phyloP scores from a whole-genome alignment of 192 early-diverging fungal genomes.

The Coemansia sp. region DNA sequence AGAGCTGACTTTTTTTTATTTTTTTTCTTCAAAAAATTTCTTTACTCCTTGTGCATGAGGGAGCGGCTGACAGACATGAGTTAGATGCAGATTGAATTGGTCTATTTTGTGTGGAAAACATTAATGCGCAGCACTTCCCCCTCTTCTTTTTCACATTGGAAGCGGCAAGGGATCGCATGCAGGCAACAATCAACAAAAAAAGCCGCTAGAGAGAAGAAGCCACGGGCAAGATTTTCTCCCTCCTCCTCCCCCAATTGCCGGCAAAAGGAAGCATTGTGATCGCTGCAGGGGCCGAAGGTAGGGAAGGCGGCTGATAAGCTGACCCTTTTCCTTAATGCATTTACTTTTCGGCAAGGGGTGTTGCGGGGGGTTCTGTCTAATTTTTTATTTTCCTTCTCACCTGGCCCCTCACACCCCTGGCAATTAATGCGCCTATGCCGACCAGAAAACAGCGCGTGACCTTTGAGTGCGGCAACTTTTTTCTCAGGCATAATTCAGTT shows the following conservation, averaged over 20 bases:
- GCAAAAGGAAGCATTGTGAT: constrained; percentile 1
- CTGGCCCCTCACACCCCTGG: neutral
- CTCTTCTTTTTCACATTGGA: neutral
- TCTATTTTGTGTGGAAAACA: neutral
- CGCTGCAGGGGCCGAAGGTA: constrained; percentile 1
- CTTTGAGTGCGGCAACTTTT: neutral
- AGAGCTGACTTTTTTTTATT: neutral
- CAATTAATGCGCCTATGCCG: constrained; percentile 4
- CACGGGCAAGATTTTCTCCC: neutral
- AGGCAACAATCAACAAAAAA: neutral
- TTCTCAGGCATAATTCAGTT: neutral
- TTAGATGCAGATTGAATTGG: neutral
- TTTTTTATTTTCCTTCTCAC: neutral
- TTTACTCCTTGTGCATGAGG: neutral
- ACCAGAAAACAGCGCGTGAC: neutral
- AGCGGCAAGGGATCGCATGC: constrained; percentile 1
- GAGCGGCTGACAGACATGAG: too few relatives aligned
- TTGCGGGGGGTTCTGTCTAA: too few relatives aligned
- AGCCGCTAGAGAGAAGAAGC: neutral
- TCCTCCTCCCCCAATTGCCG: neutral
- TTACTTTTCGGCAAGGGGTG: neutral
- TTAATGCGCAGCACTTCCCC: neutral
- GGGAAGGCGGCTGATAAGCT: neutral
- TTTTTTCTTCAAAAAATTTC: neutral
- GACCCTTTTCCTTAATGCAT: neutral